A percentile compares a stretch with the other conserved stretches of the same genome.
Evolutionary conservation across 108 stramenopile species (phyloP).

Genomic region (Pseudonitzschia multiseries): DNA sequence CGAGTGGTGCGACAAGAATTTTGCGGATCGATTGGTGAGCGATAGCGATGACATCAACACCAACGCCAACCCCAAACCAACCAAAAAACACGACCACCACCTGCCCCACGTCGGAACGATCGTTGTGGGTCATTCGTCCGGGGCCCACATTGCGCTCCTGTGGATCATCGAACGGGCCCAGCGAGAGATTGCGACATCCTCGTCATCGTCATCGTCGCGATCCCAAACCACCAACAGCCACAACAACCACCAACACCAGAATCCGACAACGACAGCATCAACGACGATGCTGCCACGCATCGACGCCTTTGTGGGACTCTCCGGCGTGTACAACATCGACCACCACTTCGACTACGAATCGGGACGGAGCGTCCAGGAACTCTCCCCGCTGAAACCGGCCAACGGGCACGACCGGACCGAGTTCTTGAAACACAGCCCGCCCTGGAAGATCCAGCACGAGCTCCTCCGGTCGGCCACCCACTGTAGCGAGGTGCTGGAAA

Average conservation of each 20-base stretch:
- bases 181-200: neutral
- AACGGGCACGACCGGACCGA: slow-evolving; percentile 56
- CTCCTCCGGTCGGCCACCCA: neutral
- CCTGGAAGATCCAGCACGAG: slow-evolving; percentile 38
- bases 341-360: slow-evolving; percentile 88
- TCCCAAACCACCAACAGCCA: neutral
- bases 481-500: neutral
- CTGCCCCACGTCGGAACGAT: slow-evolving; percentile 38
- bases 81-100: neutral
- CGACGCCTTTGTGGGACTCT: slow-evolving; percentile 64
- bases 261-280: neutral
- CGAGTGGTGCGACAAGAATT: slow-evolving; percentile 11
- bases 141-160: slow-evolving; percentile 76
- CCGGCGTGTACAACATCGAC: slow-evolving; percentile 73
- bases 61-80: neutral
- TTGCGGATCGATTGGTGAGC: slow-evolving; percentile 8
- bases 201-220: neutral
- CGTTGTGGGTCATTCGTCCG: slow-evolving; percentile 74
- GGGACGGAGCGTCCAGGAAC: slow-evolving; percentile 79
- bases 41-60: neutral
- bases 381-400: slow-evolving; percentile 78
- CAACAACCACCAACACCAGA: neutral
- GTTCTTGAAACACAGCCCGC: slow-evolving; percentile 62
- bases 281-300: neutral
- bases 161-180: slow-evolving; percentile 51